A percentile compares a stretch with the other conserved stretches of the same genome.
phyloP scores from a whole-genome alignment of 2,329 filamentous ascomycete genomes.

The Colletotrichum echinochloae region DNA sequence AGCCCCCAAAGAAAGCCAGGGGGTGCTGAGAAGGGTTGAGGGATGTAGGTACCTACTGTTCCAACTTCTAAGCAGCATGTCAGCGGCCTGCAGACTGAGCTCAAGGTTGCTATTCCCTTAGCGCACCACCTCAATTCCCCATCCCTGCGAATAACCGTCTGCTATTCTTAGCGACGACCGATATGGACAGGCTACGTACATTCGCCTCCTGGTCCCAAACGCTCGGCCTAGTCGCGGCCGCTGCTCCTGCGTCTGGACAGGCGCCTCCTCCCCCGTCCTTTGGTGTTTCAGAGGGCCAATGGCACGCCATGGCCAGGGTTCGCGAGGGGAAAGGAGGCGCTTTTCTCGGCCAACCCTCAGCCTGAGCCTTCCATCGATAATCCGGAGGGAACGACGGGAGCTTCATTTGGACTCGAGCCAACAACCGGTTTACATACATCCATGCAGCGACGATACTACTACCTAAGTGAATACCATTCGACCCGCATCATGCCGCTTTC shows the following conservation, averaged over 20 bases:
- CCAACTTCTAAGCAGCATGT: conserved; percentile 21
- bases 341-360: conserved; percentile 5
- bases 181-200: conserved; percentile 28
- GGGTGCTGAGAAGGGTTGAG: not conserved
- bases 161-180: conserved; percentile 33
- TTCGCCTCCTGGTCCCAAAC: conserved; percentile 6
- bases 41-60: not conserved
- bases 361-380: conserved; percentile 2
- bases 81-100: conserved; percentile 20
- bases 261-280: conserved; percentile 13
- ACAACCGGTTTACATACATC: too few relatives aligned
- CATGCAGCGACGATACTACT: too few relatives aligned
- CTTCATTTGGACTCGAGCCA: conserved; percentile 9
- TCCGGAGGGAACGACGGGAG: not conserved
- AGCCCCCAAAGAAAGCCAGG: conserved; percentile 1
- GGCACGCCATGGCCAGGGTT: conserved; percentile 11
- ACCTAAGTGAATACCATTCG: not conserved
- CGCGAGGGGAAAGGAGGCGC: not conserved
- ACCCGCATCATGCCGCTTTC: not conserved
- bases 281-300: conserved; percentile 33
- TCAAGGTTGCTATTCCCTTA: conserved; percentile 6
- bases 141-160: not conserved
- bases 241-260: conserved; percentile 25
- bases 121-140: not conserved
- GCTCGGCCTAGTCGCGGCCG: conserved; percentile 25